Evolutionary conservation across 73 alveolate genomes (phyloP).

Genomic region (Paramecium pentaurelia): DNA sequence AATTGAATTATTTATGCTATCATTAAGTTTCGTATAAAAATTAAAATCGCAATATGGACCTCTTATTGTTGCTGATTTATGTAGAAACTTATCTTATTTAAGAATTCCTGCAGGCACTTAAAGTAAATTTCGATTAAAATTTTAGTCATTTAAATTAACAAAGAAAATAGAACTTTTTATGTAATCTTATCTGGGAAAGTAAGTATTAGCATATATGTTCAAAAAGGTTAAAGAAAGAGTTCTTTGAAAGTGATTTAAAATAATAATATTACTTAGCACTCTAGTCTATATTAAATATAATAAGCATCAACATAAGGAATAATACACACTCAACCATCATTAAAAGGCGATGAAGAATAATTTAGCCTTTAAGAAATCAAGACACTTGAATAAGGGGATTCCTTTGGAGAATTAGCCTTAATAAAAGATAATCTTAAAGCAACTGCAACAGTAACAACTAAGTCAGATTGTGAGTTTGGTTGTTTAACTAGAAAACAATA

Average conservation of each 20-base stretch:
- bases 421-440: constrained; percentile 30
- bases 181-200: constrained; percentile 32
- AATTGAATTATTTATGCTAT: not conserved
- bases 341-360: constrained; percentile 3
- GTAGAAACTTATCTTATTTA: not conserved
- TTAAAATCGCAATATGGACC: constrained; percentile 25
- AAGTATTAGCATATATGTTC: not conserved
- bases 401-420: constrained; percentile 45
- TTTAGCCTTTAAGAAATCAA: not conserved
- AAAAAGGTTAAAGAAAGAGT: not conserved
- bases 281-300: not conserved
- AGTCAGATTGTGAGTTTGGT: constrained; percentile 42
- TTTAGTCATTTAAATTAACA: constrained; percentile 9
- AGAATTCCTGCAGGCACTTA: not conserved
- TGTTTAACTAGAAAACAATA: constrained; percentile 3
- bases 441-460: constrained; percentile 27
- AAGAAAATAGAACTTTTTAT: constrained; percentile 37
- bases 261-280: not conserved
- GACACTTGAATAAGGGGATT: constrained; percentile 9
- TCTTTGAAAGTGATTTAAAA: not conserved
- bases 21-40: not conserved
- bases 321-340: not conserved
- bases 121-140: not conserved
- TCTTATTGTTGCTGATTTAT: not conserved
- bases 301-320: not conserved